These are phyloP conservation scores for Scheffersomyces coipomensis DNA, from an alignment of 805 yeast genomes.

Conservation along the genomic window DNA sequence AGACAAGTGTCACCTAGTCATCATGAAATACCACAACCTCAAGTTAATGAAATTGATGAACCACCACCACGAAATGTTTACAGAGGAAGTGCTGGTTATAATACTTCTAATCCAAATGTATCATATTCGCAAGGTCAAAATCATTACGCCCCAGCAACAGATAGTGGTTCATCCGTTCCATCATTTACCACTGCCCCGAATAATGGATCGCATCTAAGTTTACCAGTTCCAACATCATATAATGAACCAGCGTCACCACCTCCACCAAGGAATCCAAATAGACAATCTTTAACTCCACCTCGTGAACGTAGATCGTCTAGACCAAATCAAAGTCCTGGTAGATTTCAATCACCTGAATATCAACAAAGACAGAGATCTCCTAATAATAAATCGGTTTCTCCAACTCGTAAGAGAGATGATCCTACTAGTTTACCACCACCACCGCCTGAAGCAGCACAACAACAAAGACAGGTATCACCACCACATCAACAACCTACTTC, in stretches of 20 bases:
- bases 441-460: constrained; percentile 1
- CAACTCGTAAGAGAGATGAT: background rate
- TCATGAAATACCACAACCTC: background rate
- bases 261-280: background rate
- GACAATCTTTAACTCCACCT: background rate
- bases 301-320: background rate
- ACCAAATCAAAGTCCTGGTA: background rate
- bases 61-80: background rate
- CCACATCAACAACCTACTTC: background rate
- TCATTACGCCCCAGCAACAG: too few species aligned
- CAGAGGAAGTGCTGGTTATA: background rate
- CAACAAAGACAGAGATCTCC: too few species aligned
- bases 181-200: too few species aligned
- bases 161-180: too few species aligned
- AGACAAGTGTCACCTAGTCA: background rate
- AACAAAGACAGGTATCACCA: constrained; percentile 1
- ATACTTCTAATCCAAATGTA: too few species aligned
- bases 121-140: too few species aligned
- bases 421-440: constrained; percentile 1
- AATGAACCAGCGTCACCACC: background rate
- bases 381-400: background rate
- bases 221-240: background rate
- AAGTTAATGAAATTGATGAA: background rate
- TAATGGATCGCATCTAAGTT: background rate
- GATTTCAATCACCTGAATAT: background rate